Percentiles rank a stretch among this genome's conserved stretches.
Conservation (phyloP, 352 stramenopile species). For the Globisporangium cystogenes region DNA sequence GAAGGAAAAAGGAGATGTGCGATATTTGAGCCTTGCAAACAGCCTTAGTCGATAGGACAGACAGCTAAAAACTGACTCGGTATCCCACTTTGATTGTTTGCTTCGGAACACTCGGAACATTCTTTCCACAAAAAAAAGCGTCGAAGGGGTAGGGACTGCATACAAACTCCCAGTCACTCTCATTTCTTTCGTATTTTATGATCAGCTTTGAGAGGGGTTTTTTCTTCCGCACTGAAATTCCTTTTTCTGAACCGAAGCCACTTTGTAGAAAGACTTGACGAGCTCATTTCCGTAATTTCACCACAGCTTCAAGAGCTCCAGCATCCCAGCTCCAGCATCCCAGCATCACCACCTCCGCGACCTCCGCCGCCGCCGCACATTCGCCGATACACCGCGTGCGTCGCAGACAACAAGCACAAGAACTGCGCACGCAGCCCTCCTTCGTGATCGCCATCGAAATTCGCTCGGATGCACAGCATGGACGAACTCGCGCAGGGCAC, state of each 20-base stretch:
- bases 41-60: neutral
- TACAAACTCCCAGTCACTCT: neutral
- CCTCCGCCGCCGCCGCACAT: too few species aligned
- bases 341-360: too few species aligned
- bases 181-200: neutral
- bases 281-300: too few species aligned
- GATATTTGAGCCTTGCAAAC: neutral
- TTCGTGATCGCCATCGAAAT: too few species aligned
- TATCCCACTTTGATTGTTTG: neutral
- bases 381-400: neutral
- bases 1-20: constrained; percentile 7
- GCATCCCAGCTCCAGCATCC: too few species aligned
- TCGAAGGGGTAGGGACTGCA: neutral
- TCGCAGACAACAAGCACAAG: too few species aligned
- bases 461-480: neutral
- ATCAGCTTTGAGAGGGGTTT: neutral
- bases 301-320: too few species aligned
- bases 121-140: neutral
- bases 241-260: neutral
- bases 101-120: neutral
- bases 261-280: neutral
- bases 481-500: constrained; percentile 1
- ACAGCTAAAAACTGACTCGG: constrained; percentile 3
- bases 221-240: neutral
- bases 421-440: too few species aligned